Evolutionary conservation across 2,329 filamentous ascomycete species (phyloP).

Genomic region (Zymoseptoria brevis): DNA sequence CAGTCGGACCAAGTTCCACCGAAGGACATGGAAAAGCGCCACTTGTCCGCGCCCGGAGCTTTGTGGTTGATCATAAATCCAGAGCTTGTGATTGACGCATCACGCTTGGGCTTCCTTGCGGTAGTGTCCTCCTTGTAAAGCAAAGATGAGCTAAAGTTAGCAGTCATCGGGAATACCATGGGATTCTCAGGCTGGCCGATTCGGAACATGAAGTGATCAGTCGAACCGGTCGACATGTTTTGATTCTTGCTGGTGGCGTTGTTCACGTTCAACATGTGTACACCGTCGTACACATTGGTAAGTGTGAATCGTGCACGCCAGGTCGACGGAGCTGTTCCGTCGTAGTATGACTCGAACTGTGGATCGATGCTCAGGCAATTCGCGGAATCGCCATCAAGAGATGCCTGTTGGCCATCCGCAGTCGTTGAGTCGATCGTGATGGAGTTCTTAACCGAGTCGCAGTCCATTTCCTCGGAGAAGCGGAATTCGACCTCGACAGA

Average conservation of each 20-base stretch:
- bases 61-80: constrained; percentile 48
- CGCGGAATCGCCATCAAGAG: constrained; percentile 39
- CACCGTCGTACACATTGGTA: constrained; percentile 51
- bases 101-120: constrained; percentile 14
- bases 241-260: constrained; percentile 43
- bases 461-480: constrained; percentile 56
- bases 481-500: constrained; percentile 46
- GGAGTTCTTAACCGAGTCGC: constrained; percentile 44
- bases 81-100: constrained; percentile 29
- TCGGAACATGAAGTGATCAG: constrained; percentile 56
- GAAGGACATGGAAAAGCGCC: constrained; percentile 56
- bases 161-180: constrained; percentile 47
- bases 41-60: constrained; percentile 54
- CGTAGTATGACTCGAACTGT: constrained; percentile 33
- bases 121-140: constrained; percentile 37
- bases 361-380: constrained; percentile 38
- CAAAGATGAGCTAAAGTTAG: constrained; percentile 52
- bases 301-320: constrained; percentile 50
- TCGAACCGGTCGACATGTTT: constrained; percentile 40
- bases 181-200: constrained; percentile 52
- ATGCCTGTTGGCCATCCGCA: constrained; percentile 36
- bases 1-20: constrained; percentile 53
- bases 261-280: constrained; percentile 51
- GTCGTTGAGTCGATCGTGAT: constrained; percentile 49
- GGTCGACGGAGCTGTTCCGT: constrained; percentile 45